Conservation (phyloP, 108 stramenopile genomes). For the Skeletonema grethae region DNA sequence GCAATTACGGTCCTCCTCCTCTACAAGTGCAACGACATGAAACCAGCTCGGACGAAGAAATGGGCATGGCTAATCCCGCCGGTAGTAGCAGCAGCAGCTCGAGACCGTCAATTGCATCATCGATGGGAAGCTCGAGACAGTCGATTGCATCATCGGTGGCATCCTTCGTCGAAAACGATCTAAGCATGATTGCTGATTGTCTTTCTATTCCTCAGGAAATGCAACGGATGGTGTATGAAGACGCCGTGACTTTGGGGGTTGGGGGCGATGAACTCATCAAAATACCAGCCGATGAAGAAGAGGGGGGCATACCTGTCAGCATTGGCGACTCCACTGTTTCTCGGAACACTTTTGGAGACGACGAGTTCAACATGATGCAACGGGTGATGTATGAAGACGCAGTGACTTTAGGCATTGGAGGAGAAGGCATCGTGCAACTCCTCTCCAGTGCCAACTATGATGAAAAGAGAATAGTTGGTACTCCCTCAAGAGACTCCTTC, state of each 20-base stretch:
- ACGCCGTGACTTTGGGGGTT: background rate
- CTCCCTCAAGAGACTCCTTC: background rate
- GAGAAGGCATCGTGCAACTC: too few relatives aligned
- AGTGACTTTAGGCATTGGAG: too few relatives aligned
- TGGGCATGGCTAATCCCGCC: background rate
- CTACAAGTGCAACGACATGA: background rate
- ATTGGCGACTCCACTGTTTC: too few relatives aligned
- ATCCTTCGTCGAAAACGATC: background rate
- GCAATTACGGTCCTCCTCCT: background rate
- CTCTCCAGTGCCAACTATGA: background rate
- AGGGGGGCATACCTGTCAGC: too few relatives aligned
- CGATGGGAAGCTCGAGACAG: background rate
- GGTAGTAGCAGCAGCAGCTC: background rate
- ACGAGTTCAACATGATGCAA: too few relatives aligned
- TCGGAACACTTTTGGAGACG: too few relatives aligned
- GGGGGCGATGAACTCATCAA: background rate
- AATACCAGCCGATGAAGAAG: background rate
- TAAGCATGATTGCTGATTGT: background rate
- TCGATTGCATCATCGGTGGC: background rate
- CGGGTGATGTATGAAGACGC: too few relatives aligned
- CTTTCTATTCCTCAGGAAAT: background rate
- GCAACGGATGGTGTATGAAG: conserved; percentile 1
- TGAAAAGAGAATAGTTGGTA: background rate
- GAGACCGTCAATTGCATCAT: background rate
- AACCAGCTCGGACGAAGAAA: background rate